Percentiles rank a stretch among this genome's conserved stretches.
Evolutionary conservation across 1,139 yeast genomes (phyloP).

Genomic region (Geotrichum armillariae): DNA sequence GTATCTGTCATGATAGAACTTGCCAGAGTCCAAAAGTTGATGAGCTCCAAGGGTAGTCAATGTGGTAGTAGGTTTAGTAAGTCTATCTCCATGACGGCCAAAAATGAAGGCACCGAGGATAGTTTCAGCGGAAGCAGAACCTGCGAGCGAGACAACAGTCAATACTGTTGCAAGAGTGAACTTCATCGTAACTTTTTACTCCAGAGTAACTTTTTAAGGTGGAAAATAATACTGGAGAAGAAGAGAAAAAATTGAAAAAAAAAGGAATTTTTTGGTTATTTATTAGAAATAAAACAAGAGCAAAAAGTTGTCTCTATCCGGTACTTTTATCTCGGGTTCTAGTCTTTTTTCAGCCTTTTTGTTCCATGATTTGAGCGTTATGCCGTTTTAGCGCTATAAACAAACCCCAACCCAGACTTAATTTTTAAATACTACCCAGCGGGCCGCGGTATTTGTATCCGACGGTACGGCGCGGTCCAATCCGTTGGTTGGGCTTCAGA

Average conservation of each 20-base stretch:
- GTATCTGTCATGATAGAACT: constrained; percentile 44
- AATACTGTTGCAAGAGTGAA: constrained; percentile 2
- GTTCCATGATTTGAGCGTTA: no score
- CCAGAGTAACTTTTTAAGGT: neutral
- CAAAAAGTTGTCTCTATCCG: no score
- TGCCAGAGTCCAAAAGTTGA: constrained; percentile 41
- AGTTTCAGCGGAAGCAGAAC: constrained; percentile 30
- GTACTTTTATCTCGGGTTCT: no score
- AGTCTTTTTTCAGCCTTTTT: no score
- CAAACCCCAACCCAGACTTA: no score
- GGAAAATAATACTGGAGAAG: neutral
- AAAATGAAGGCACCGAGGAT: constrained; percentile 46
- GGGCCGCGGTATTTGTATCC: no score
- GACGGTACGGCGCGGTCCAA: no score
- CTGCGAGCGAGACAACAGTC: constrained; percentile 14
- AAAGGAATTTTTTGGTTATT: neutral
- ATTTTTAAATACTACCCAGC: no score
- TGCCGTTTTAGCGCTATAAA: no score
- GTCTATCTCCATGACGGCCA: constrained; percentile 49
- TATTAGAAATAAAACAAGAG: neutral
- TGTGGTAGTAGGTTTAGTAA: constrained; percentile 44
- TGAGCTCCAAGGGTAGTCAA: constrained; percentile 46
- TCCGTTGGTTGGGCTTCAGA: no score
- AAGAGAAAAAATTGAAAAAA: neutral
- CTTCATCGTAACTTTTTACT: neutral